A percentile compares a stretch with the other conserved stretches of the same genome.
These are phyloP conservation scores for Porcisia deanei DNA, from an alignment of 208 protist species.

Conservation along the genomic window DNA sequence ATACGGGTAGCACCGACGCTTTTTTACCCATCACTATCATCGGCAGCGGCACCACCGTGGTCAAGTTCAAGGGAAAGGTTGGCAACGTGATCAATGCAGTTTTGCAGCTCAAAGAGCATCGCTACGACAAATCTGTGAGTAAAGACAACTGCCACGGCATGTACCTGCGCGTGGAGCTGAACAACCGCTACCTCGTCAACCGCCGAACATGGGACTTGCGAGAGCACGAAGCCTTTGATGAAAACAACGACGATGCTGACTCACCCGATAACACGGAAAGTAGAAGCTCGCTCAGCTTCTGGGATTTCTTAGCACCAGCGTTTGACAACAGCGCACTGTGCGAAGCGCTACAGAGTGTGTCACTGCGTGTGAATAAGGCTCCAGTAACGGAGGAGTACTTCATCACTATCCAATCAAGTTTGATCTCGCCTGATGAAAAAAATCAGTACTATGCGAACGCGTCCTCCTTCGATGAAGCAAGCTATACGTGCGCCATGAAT, in stretches of 20 bases:
- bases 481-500: conserved; percentile 38
- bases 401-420: conserved; percentile 35
- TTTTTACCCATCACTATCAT: conserved; percentile 27
- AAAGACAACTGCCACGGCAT: conserved; percentile 45
- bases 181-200: conserved; percentile 5
- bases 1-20: conserved; percentile 2
- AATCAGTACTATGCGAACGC: no score
- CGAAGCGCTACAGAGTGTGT: conserved; percentile 50
- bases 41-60: conserved; percentile 29
- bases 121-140: conserved; percentile 41
- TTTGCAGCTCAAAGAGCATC: conserved; percentile 45
- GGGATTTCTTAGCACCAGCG: conserved; percentile 51
- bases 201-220: conserved; percentile 9
- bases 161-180: conserved; percentile 48
- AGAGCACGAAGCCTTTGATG: not conserved
- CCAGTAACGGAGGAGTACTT: conserved; percentile 30
- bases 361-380: conserved; percentile 42
- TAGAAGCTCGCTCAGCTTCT: conserved; percentile 35
- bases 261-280: not conserved
- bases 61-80: conserved; percentile 36
- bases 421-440: not conserved
- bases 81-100: conserved; percentile 43
- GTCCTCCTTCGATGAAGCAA: not conserved
- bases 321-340: conserved; percentile 73
- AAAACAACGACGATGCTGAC: not conserved